These are phyloP conservation scores for Brasenia schreberi DNA, from an alignment of 164 flowering plant genomes.

Conservation along the genomic window DNA sequence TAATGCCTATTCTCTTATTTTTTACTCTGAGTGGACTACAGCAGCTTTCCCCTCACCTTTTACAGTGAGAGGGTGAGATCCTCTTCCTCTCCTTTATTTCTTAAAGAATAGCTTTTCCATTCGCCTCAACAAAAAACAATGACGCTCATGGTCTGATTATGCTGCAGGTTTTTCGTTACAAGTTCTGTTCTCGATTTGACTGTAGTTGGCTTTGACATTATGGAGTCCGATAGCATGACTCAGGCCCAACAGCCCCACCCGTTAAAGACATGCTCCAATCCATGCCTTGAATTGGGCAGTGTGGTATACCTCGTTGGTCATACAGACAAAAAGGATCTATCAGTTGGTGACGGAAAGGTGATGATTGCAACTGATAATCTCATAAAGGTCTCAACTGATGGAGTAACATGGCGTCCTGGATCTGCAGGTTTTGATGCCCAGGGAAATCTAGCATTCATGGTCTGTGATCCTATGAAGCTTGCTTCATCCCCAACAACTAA, in stretches of 20 bases:
- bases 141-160: slow-evolving; percentile 1
- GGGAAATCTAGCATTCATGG: slow-evolving; percentile 97
- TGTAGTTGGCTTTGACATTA: slow-evolving; percentile 70
- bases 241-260: slow-evolving; percentile 61
- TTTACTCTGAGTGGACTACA: too few species aligned
- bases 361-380: slow-evolving; percentile 97
- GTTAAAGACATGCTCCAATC: slow-evolving; percentile 69
- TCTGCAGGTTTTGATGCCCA: slow-evolving; percentile 93
- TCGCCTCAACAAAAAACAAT: too few species aligned
- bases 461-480: slow-evolving; percentile 97
- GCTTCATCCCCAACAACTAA: slow-evolving; percentile 84
- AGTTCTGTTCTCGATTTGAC: slow-evolving; percentile 95
- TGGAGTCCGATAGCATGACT: slow-evolving; percentile 53
- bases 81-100: too few species aligned
- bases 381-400: slow-evolving; percentile 80
- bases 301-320: slow-evolving; percentile 74
- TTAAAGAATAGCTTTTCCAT: too few species aligned
- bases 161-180: slow-evolving; percentile 82
- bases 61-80: too few species aligned
- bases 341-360: slow-evolving; percentile 88
- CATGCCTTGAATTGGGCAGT: slow-evolving; percentile 71
- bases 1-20: too few species aligned
- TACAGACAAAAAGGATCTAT: slow-evolving; percentile 45
- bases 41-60: too few species aligned
- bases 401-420: slow-evolving; percentile 76